A percentile compares a stretch with the other conserved stretches of the same genome.
Evolutionary conservation across 1,284 basidiomycete species (phyloP).

Genomic region (Cutaneotrichosporon mucoides): DNA sequence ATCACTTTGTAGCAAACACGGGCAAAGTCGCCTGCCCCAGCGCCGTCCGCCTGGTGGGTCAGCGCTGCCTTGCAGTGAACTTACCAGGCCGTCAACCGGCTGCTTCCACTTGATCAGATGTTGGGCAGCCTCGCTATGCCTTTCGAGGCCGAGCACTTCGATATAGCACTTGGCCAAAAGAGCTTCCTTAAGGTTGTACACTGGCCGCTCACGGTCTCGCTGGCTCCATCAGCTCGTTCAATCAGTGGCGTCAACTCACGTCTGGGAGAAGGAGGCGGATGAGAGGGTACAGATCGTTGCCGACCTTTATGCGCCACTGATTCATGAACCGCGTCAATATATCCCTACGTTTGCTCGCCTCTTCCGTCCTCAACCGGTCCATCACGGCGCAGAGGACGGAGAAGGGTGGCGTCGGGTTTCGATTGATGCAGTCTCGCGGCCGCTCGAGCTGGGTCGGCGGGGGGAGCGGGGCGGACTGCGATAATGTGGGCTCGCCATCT

Average conservation of each 20-base stretch:
- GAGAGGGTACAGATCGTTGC: constrained; percentile 52
- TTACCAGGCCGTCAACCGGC: constrained; percentile 52
- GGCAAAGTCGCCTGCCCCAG: constrained; percentile 77
- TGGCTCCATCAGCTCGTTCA: constrained; percentile 42
- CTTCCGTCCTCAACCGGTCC: constrained; percentile 43
- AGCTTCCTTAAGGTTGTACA: constrained; percentile 88
- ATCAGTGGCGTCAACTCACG: constrained; percentile 33
- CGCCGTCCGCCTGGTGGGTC: constrained; percentile 8
- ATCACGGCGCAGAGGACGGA: constrained; percentile 44
- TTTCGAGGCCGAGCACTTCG: constrained; percentile 74
- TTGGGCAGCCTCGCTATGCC: constrained; percentile 70
- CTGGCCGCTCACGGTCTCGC: constrained; percentile 84
- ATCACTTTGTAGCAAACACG: constrained; percentile 79
- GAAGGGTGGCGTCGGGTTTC: constrained; percentile 45
- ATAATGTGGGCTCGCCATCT: not conserved
- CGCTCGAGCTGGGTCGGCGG: constrained; percentile 38
- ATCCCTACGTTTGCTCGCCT: constrained; percentile 38
- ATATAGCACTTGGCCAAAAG: constrained; percentile 85
- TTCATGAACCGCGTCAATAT: constrained; percentile 40
- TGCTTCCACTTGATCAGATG: constrained; percentile 85
- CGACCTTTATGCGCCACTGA: constrained; percentile 50
- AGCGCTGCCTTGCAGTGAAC: not conserved
- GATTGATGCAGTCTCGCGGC: constrained; percentile 46
- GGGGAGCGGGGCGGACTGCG: constrained; percentile 4
- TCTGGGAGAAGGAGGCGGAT: constrained; percentile 53